A percentile compares a stretch with the other conserved stretches of the same genome.
Conservation (phyloP, 768 basidiomycete genomes). For the Amanita rubescens region DNA sequence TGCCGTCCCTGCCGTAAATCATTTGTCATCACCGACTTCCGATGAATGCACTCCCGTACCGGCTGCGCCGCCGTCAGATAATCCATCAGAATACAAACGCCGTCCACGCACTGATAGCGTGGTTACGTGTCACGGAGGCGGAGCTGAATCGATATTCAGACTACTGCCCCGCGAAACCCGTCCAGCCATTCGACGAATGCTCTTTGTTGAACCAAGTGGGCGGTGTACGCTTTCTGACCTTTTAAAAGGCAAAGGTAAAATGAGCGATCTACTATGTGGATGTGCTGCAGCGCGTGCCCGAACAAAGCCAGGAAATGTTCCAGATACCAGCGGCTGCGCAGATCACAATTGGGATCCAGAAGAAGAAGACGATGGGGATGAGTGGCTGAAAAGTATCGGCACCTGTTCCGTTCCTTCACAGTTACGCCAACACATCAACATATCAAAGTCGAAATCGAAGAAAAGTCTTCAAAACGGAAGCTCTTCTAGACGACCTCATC, state of each 20-base stretch:
- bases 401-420: constrained; percentile 61
- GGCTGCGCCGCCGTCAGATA: not conserved
- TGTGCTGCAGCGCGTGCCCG: constrained; percentile 37
- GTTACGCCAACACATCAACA: constrained; percentile 52
- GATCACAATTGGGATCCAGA: constrained; percentile 61
- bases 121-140: constrained; percentile 62
- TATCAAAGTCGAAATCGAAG: constrained; percentile 66
- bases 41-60: not conserved
- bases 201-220: constrained; percentile 80
- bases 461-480: constrained; percentile 59
- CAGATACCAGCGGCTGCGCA: constrained; percentile 36
- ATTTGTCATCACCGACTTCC: not conserved
- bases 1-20: not conserved
- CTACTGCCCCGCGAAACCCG: constrained; percentile 91
- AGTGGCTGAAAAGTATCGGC: constrained; percentile 75
- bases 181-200: constrained; percentile 86
- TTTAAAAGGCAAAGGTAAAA: constrained; percentile 72
- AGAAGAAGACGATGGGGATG: constrained; percentile 77
- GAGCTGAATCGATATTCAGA: constrained; percentile 93
- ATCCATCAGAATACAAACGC: constrained; percentile 16
- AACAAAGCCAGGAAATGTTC: constrained; percentile 4
- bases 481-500: constrained; percentile 47
- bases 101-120: constrained; percentile 44
- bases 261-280: constrained; percentile 70
- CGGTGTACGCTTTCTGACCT: constrained; percentile 92